These are phyloP conservation scores for Xeromyces bisporus DNA, from an alignment of 495 filamentous ascomycete species.

Conservation along the genomic window DNA sequence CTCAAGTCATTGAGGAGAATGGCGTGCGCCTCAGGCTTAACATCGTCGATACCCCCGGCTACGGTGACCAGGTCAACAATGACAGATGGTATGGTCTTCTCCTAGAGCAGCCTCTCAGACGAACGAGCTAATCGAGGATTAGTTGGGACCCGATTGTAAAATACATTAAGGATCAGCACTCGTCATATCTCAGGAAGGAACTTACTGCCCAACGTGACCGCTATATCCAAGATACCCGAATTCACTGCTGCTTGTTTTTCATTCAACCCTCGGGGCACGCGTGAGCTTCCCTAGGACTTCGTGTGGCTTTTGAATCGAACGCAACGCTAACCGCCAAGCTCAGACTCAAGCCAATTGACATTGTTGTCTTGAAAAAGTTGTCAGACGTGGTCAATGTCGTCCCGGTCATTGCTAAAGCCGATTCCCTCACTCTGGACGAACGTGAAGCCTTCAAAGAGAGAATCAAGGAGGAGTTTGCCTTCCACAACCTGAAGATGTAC, in stretches of 20 bases:
- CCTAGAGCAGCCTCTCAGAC: slow-evolving; percentile 1
- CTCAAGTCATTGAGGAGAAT: slow-evolving; percentile 85
- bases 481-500: slow-evolving; percentile 99
- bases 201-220: slow-evolving; percentile 98
- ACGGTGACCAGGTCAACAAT: slow-evolving; percentile 70
- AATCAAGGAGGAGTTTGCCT: slow-evolving; percentile 98
- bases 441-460: slow-evolving; percentile 91
- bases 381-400: slow-evolving; percentile 99
- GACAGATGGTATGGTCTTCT: slow-evolving; percentile 44
- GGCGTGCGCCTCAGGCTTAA: slow-evolving; percentile 63
- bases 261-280: slow-evolving; percentile 97
- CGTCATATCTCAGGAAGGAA: slow-evolving; percentile 98
- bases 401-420: slow-evolving; percentile 95
- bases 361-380: slow-evolving; percentile 96
- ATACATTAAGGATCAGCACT: slow-evolving; percentile 99
- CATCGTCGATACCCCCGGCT: slow-evolving; percentile 67
- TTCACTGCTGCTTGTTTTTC: slow-evolving; percentile 99
- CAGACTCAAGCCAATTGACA: slow-evolving; percentile 91
- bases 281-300: slow-evolving; percentile 21
- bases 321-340: slow-evolving; percentile 8
- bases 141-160: slow-evolving; percentile 94
- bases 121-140: slow-evolving; percentile 12
- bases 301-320: background rate
- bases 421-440: slow-evolving; percentile 93
- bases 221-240: slow-evolving; percentile 96